Evolutionary conservation across 2,329 filamentous ascomycete species (phyloP).

Genomic region (Pseudogymnoascus sp.): DNA sequence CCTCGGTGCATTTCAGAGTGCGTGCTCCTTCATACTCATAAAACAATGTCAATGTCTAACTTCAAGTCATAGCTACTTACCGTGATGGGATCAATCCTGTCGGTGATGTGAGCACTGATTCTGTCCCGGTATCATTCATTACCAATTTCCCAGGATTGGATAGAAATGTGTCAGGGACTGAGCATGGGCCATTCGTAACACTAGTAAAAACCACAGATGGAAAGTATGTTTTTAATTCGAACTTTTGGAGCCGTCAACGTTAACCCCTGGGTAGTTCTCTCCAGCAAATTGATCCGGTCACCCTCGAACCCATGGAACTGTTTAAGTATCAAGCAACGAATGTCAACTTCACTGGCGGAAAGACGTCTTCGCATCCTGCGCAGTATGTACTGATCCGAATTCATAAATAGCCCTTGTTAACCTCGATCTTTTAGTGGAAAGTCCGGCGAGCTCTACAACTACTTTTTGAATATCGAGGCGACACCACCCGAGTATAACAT

Average conservation of each 20-base stretch:
- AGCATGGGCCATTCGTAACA: neutral
- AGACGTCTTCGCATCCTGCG: constrained; percentile 58
- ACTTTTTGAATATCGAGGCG: constrained; percentile 58
- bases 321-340: neutral
- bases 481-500: constrained; percentile 53
- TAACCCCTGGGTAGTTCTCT: neutral
- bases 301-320: neutral
- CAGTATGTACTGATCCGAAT: constrained; percentile 57
- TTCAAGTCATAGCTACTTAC: neutral
- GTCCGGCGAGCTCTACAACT: constrained; percentile 72
- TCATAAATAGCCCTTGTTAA: constrained; percentile 47
- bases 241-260: neutral
- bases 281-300: neutral
- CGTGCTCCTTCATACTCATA: constrained; percentile 33
- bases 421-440: constrained; percentile 54
- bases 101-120: neutral
- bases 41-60: neutral
- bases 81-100: neutral
- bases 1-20: constrained; percentile 61
- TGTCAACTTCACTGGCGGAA: neutral
- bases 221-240: neutral
- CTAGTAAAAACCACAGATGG: neutral
- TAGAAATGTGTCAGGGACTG: neutral
- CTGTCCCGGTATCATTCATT: neutral
- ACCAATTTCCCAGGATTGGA: neutral